Base-by-base conservation (phyloP, 73 alveolate genomes). In the Loxodes magnus region DNA sequence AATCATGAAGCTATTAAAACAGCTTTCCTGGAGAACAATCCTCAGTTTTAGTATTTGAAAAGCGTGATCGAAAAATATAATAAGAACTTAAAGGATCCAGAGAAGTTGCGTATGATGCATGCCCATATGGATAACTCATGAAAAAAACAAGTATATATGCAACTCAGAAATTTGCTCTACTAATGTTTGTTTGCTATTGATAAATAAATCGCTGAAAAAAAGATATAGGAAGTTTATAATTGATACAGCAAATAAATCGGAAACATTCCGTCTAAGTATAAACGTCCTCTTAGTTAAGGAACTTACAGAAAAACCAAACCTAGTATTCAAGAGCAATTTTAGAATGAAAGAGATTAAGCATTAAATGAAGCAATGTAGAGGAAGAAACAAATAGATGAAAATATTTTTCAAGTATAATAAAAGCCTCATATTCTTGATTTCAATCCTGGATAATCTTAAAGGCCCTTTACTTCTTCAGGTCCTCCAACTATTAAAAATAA, bases 1-100 rank as follows among this genome's bases (percentile, higher is more conserved):
- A n/a, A n/a, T n/a, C n/a, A n/a, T n/a, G n/a, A n/a, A n/a, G n/a
- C n/a, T n/a, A n/a, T n/a, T n/a, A n/a, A n/a, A n/a, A n/a, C n/a
- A n/a, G n/a, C n/a, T n/a, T n/a, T n/a, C n/a, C n/a, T 46, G 10
- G 59, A 46, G 15, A 19, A 9, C 60, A 17, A 46, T 24, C 51
- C 51, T 5, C 7, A 24, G n/a, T 46, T 46, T 3, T 9, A 10
- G 5, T 37, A 46, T 37, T 19, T 46, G 7, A 46, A 46, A 46
- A 46, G 27, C 14, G 27, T 6, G 1, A 17, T 46, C 6, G 59
- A 46, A 24, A 7, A 16, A 20, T 46, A 10, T 41, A 14, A 46
- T 46, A 24, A 41, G 27, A 3, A 9, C 35, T 41, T 7, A 41
- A 21, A 9, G 59, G 7, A n/a, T n/a, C n/a, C n/a, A n/a, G n/a